Conservation (phyloP, 2,329 filamentous ascomycete genomes). For the Aspergillus eucalypticola region DNA sequence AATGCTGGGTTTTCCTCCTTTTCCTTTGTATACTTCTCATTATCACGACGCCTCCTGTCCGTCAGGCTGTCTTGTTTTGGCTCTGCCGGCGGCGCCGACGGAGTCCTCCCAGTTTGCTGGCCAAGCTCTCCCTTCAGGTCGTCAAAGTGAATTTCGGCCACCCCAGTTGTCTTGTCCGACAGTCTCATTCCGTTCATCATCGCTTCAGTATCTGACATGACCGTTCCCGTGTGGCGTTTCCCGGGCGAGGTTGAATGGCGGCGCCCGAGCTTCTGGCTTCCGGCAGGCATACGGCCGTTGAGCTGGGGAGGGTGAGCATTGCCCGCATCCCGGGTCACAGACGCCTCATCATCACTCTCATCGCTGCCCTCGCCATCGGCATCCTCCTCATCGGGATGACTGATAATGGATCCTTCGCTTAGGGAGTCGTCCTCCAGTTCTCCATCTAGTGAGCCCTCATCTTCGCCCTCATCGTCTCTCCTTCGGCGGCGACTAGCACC, state of each 20-base stretch:
- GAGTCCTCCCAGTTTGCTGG: slow-evolving; percentile 36
- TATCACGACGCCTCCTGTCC: slow-evolving; percentile 76
- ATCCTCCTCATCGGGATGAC: slow-evolving; percentile 60
- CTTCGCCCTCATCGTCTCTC: slow-evolving; percentile 51
- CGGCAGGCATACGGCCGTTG: slow-evolving; percentile 32
- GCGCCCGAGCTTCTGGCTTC: slow-evolving; percentile 32
- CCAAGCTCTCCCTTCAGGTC: slow-evolving; percentile 37
- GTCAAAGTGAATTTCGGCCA: slow-evolving; percentile 54
- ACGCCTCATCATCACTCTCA: slow-evolving; percentile 53
- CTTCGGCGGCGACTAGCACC: slow-evolving; percentile 48
- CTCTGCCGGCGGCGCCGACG: slow-evolving; percentile 41
- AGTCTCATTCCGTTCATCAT: slow-evolving; percentile 62
- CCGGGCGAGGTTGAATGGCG: slow-evolving; percentile 35
- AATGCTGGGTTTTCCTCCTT: slow-evolving; percentile 88
- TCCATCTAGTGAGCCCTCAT: slow-evolving; percentile 51
- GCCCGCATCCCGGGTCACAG: slow-evolving; percentile 25
- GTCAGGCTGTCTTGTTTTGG: slow-evolving; percentile 58
- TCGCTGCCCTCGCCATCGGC: slow-evolving; percentile 62
- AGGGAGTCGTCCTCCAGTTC: slow-evolving; percentile 62
- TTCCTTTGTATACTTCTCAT: slow-evolving; percentile 87
- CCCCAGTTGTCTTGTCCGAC: slow-evolving; percentile 39
- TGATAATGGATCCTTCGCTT: slow-evolving; percentile 61
- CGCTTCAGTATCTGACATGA: slow-evolving; percentile 58
- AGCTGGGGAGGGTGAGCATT: slow-evolving; percentile 24
- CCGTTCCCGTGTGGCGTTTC: slow-evolving; percentile 37